Percentiles rank a stretch among this genome's conserved stretches.
These are phyloP conservation scores for Fusarium foetens DNA, from an alignment of 2,329 filamentous ascomycete species.

Conservation along the genomic window DNA sequence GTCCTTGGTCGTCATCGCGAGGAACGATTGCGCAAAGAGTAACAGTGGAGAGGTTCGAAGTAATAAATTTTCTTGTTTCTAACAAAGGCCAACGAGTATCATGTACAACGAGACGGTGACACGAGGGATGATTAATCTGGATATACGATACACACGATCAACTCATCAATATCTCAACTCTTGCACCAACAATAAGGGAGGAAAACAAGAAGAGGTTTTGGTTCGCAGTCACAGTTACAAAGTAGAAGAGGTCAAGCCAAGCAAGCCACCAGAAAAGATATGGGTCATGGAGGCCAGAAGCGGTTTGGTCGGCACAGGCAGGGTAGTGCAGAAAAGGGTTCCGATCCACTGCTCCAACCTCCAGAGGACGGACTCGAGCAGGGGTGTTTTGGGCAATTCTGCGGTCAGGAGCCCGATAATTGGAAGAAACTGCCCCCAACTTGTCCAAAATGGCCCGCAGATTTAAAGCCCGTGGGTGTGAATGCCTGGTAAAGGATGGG, in stretches of 20 bases:
- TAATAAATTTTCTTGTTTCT: constrained; percentile 17
- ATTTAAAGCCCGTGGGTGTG: constrained; percentile 1
- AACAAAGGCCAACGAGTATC: background rate
- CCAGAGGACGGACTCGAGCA: constrained; percentile 1
- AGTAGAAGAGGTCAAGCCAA: constrained; percentile 15
- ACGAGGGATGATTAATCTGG: background rate
- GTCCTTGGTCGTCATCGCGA: constrained; percentile 39
- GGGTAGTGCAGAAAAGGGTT: constrained; percentile 25
- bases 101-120: background rate
- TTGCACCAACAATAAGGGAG: constrained; percentile 5
- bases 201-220: constrained; percentile 7
- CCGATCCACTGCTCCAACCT: constrained; percentile 16
- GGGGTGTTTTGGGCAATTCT: constrained; percentile 17
- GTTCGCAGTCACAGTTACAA: constrained; percentile 5
- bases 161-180: constrained; percentile 9
- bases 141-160: background rate
- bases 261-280: constrained; percentile 7
- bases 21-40: constrained; percentile 14
- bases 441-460: background rate
- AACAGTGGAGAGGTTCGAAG: constrained; percentile 5
- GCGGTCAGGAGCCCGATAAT: constrained; percentile 20
- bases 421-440: background rate
- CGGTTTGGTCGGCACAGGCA: constrained; percentile 15
- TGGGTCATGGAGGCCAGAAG: constrained; percentile 24
- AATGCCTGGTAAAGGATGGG: constrained; percentile 3